Evolutionary conservation across 495 filamentous ascomycete genomes (phyloP), one percentile per base, ranked within the genome.

Genomic region (Hypoxylon subgilvum): DNA sequence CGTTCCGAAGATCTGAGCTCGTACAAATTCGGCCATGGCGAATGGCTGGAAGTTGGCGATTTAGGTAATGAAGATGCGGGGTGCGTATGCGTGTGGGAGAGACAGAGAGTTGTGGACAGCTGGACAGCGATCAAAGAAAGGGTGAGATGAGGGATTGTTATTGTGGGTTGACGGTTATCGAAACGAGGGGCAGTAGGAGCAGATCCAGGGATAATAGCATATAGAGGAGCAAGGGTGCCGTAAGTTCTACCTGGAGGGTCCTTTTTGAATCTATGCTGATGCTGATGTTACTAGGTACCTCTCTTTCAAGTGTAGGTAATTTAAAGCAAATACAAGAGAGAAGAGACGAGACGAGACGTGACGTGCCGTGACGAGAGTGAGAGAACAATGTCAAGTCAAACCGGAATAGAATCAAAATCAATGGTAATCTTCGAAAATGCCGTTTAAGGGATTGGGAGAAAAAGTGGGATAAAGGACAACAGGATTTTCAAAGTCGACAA

Each of bases 1-100:
- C 44, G 95, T 97, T 73, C 94, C 95, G 71, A 98, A 98, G 74
- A 98, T 97, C 85, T 96, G 91, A 69, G 94, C 92, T 73, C 94
- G 89, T 67, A 97, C 91, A 78, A 98, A 98, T 86, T 97, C 94
- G 71, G 92, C 92, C 92, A 97, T 96, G 65, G 69, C 82, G 73
- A 68, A 52, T 51, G 45, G 46, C 45, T n/a, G n/a, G n/a, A 40
- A 39, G 35, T 19, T 44, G 32, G 22, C 13, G 31, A 42, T 66
- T 43, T 49, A 50, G 45, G 28, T 19, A 22, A 17, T 45, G 16
- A 32, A 43, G 43, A 47, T 42, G 23, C 25, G 38, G 34, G 21
- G 3, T 6, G 12, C 9, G 12, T 6, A 6, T 49, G 52, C 45
- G 34, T 18, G 27, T 13, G 43, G 16, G 42, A 39, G 44, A 47